A percentile compares a stretch with the other conserved stretches of the same genome.
Conservation (phyloP, 805 yeast species). For the Isabelozyma heimii region DNA sequence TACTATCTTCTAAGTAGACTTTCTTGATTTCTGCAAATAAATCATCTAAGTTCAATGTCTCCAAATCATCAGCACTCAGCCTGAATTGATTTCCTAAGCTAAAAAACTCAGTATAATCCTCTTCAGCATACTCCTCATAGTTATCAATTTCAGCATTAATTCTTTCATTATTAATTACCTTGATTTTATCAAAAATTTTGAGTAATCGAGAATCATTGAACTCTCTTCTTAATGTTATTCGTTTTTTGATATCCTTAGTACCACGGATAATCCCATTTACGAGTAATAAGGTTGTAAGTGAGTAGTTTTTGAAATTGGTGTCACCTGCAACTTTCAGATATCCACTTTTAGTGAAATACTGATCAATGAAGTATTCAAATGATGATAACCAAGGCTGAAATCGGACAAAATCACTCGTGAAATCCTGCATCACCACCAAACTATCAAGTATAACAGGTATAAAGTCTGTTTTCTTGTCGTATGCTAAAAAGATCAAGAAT, state of each 20-base stretch:
- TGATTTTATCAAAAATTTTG: conserved; percentile 35
- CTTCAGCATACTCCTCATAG: conserved; percentile 38
- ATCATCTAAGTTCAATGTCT: conserved; percentile 8
- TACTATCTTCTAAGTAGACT: not conserved
- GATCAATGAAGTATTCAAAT: conserved; percentile 34
- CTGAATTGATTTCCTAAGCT: conserved; percentile 1
- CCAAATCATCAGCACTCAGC: not conserved
- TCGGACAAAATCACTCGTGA: conserved; percentile 29
- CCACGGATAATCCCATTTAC: conserved; percentile 32
- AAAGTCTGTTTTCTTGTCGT: conserved; percentile 22
- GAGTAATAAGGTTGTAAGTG: conserved; percentile 33
- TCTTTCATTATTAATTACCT: conserved; percentile 24
- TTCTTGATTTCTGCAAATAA: conserved; percentile 10
- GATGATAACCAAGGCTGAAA: conserved; percentile 43
- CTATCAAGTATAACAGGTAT: conserved; percentile 27
- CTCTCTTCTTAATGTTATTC: conserved; percentile 33
- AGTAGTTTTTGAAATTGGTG: conserved; percentile 26
- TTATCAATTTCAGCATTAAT: conserved; percentile 36
- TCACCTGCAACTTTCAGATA: conserved; percentile 9
- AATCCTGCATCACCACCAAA: conserved; percentile 31
- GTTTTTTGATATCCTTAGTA: conserved; percentile 20
- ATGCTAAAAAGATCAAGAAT: conserved; percentile 35
- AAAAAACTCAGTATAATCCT: conserved; percentile 30
- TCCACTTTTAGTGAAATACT: conserved; percentile 14
- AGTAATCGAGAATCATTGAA: conserved; percentile 32